These are phyloP conservation scores for Pseudocercospora cruenta DNA, from an alignment of 2,329 filamentous ascomycete species.

Conservation along the genomic window DNA sequence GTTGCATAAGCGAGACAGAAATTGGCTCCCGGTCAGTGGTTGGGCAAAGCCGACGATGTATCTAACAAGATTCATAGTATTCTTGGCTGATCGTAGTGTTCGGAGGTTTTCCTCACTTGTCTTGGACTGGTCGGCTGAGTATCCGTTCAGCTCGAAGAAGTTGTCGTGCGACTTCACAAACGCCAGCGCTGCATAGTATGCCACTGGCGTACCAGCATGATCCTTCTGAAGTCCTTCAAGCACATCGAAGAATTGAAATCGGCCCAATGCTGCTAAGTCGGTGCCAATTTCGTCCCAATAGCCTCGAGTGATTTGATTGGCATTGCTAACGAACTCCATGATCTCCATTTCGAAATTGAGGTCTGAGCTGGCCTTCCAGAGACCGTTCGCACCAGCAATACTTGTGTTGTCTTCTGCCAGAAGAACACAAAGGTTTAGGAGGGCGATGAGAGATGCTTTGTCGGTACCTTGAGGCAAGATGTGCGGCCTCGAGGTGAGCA, in stretches of 20 bases:
- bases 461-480: conserved; percentile 36
- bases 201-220: conserved; percentile 22
- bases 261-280: background rate
- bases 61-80: conserved; percentile 52
- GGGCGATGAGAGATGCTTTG: conserved; percentile 50
- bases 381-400: conserved; percentile 57
- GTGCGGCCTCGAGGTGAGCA: conserved; percentile 52
- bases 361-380: conserved; percentile 48
- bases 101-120: conserved; percentile 43
- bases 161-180: conserved; percentile 44
- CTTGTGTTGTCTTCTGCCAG: conserved; percentile 64
- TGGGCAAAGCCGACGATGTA: conserved; percentile 55
- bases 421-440: conserved; percentile 58
- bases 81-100: conserved; percentile 39
- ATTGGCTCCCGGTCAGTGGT: conserved; percentile 51
- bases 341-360: conserved; percentile 56
- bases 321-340: conserved; percentile 56
- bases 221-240: conserved; percentile 18
- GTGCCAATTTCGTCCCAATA: conserved; percentile 37
- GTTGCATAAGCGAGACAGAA: conserved; percentile 59
- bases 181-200: conserved; percentile 49
- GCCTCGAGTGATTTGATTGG: conserved; percentile 51
- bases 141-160: conserved; percentile 48
- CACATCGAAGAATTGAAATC: conserved; percentile 3
- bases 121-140: conserved; percentile 40